Evolutionary conservation across 108 stramenopile species (phyloP), one percentile per base, ranked within the genome.

Genomic region (Fragilariopsis cylindrus): DNA sequence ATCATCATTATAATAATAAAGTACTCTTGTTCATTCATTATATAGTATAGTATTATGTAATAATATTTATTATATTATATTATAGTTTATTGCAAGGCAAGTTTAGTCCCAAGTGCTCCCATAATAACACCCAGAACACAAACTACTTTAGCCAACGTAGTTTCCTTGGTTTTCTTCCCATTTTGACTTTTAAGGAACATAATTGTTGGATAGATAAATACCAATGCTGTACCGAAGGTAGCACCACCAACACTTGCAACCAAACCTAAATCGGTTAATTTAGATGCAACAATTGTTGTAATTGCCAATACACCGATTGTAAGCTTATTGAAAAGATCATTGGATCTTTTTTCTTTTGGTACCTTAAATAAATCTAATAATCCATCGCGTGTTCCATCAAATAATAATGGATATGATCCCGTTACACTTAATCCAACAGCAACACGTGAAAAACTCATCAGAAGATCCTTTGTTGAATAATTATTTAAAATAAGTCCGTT

Each of bases 401-500:
- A 88, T 5, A 82, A 72, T n/a, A 88, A 76, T 7, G 88, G 88
- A 64, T 83, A 88, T 15, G 81, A 82, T 68, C 92, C 95, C 12
- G 97, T 86, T 52, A 99, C 88, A 65, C 92, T 89, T 45, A 93
- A 76, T 6, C 92, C 95, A 68, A 98, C 95, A 48, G 96, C 97
- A 50, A 96, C 75, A 7, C 96, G 85, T 73, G 90, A 88, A 30
- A 95, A 64, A 55, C 92, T 93, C 74, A 96, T 96, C 60, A 98
- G 83, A 15, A 75, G 55, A 88, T 98, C 98, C 60, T 88, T 73
- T 49, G 84, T 92, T 41, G 96, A 90, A 81, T 96, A 98, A 69
- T 97, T 98, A 88, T 97, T 97, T 70, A 99, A 81, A 82, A 98
- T 96, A 56, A 97, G 82, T 58, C 97, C 96, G 69, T 87, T 82